A percentile compares a stretch with the other conserved stretches of the same genome.
Conservation (phyloP, 208 protist genomes). For the Phytomonas francai region DNA sequence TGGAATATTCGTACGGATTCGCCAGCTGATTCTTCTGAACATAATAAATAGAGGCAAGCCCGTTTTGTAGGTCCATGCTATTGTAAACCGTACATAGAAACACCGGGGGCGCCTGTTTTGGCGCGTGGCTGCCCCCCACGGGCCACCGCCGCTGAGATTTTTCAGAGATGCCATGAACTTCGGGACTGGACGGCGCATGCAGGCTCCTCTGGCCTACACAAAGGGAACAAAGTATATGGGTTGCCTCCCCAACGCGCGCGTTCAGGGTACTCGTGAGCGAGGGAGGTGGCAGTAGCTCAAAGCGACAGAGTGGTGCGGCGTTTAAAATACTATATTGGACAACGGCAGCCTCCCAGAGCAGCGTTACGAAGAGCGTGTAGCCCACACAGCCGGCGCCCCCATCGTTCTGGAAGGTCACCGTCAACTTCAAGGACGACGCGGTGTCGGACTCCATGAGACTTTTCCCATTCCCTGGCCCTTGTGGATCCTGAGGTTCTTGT, state of each 20-base stretch:
- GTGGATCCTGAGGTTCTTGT: neutral
- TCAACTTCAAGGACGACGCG: slow-evolving; percentile 7
- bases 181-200: neutral
- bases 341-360: slow-evolving; percentile 36
- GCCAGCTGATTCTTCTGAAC: neutral
- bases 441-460: neutral
- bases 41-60: neutral
- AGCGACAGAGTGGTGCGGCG: slow-evolving; percentile 28
- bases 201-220: neutral
- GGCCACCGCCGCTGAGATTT: neutral
- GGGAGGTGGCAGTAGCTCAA: slow-evolving; percentile 24
- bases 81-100: neutral
- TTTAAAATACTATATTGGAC: slow-evolving; percentile 72
- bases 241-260: neutral
- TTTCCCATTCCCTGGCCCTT: slow-evolving; percentile 16
- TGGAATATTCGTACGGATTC: neutral
- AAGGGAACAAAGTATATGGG: slow-evolving; percentile 15
- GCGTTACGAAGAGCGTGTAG: slow-evolving; percentile 37
- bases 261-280: slow-evolving; percentile 17
- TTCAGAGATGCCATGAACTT: neutral
- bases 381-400: neutral
- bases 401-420: neutral
- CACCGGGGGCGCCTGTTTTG: neutral
- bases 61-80: neutral
- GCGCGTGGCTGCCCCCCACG: neutral